These are phyloP conservation scores for Cordyceps militaris DNA, from an alignment of 2,329 filamentous ascomycete species.

Conservation along the genomic window DNA sequence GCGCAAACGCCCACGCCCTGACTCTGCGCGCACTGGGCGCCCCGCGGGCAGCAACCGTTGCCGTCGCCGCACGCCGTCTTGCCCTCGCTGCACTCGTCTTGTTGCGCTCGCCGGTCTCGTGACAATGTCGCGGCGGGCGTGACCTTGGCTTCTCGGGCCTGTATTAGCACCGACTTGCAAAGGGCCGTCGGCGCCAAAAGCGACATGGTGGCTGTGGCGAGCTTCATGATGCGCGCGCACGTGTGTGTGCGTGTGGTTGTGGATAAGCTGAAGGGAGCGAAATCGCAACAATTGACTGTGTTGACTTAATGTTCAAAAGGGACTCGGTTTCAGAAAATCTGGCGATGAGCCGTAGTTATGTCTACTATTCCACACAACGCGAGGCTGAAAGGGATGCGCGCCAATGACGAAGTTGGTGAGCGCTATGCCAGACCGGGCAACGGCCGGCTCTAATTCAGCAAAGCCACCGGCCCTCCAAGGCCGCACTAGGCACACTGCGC, in stretches of 20 bases:
- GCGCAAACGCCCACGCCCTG: constrained; percentile 9
- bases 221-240: constrained; percentile 4
- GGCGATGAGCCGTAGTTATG: not conserved
- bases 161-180: not conserved
- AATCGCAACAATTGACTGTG: not conserved
- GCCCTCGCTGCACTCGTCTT: not conserved
- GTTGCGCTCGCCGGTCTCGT: not conserved
- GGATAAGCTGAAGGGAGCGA: not conserved
- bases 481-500: not conserved
- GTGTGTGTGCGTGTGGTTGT: not conserved
- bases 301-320: not conserved
- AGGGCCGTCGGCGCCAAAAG: not conserved
- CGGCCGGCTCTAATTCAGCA: constrained; percentile 3
- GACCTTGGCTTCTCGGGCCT: constrained; percentile 3
- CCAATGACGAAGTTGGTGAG: constrained; percentile 9
- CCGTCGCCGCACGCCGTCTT: constrained; percentile 11
- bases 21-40: not conserved
- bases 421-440: not conserved
- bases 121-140: not conserved
- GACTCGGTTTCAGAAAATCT: not conserved
- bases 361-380: not conserved
- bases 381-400: not conserved
- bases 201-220: not conserved
- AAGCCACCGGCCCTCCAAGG: not conserved
- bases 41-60: constrained; percentile 8